These are phyloP conservation scores for Teratosphaeria gauchensis DNA, from an alignment of 2,329 filamentous ascomycete species.

Conservation along the genomic window DNA sequence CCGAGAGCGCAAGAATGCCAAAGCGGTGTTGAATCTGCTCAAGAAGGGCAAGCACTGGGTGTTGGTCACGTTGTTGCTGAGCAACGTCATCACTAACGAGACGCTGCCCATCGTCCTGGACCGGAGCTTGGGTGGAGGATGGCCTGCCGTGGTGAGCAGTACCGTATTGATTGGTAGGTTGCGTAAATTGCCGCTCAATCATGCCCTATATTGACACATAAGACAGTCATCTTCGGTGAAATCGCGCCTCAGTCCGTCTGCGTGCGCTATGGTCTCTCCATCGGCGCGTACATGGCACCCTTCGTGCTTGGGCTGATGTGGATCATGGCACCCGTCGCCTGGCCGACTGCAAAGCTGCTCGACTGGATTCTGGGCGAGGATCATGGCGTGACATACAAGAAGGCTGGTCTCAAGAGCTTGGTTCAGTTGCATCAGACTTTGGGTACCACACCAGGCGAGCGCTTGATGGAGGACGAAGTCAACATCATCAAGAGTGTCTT, in stretches of 20 bases:
- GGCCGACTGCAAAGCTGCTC: conserved; percentile 90
- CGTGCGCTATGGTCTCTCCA: conserved; percentile 88
- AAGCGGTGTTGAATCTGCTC: conserved; percentile 67
- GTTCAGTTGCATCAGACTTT: conserved; percentile 91
- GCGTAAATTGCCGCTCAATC: not conserved
- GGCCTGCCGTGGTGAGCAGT: conserved; percentile 86
- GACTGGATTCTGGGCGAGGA: conserved; percentile 89
- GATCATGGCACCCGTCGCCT: conserved; percentile 77
- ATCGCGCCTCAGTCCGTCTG: conserved; percentile 93
- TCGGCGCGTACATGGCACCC: conserved; percentile 87
- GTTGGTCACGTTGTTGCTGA: conserved; percentile 81
- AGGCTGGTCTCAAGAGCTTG: conserved; percentile 90
- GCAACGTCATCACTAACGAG: conserved; percentile 97
- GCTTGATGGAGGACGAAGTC: conserved; percentile 92
- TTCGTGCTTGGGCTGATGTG: conserved; percentile 87
- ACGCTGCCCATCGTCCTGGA: conserved; percentile 92
- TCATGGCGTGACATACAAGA: conserved; percentile 95
- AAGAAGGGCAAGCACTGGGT: conserved; percentile 96
- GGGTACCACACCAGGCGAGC: conserved; percentile 70
- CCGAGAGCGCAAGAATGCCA: conserved; percentile 76
- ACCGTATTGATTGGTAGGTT: conserved; percentile 80
- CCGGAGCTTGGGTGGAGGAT: conserved; percentile 83
- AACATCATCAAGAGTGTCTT: conserved; percentile 97
- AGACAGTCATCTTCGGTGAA: conserved; percentile 89
- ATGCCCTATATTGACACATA: not conserved